Percentiles rank a stretch among this genome's conserved stretches.
phyloP scores from a whole-genome alignment of 2,329 filamentous ascomycete genomes.

The Cyanodermella asteris region DNA sequence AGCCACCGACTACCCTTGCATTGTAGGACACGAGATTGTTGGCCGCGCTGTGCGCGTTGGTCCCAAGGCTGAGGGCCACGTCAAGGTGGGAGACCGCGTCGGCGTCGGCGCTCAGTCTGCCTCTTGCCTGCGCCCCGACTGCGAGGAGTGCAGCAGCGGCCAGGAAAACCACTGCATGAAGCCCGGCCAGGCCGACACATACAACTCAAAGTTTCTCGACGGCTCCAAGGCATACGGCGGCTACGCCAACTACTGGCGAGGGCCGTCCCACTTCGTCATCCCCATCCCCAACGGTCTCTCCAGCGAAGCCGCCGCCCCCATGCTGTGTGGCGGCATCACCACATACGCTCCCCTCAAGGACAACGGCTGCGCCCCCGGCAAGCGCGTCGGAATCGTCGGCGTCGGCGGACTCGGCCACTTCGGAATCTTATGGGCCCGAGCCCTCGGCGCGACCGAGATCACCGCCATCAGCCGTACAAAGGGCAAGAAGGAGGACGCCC shows the following conservation, averaged over 20 bases:
- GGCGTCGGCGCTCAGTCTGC: constrained; percentile 39
- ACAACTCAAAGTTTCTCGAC: constrained; percentile 33
- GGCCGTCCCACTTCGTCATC: constrained; percentile 35
- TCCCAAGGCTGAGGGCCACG: constrained; percentile 5
- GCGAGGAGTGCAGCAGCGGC: constrained; percentile 18
- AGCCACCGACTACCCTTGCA: constrained; percentile 17
- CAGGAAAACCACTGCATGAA: constrained; percentile 20
- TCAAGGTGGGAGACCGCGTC: constrained; percentile 36
- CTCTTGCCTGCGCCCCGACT: constrained; percentile 26
- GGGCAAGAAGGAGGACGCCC: constrained; percentile 29
- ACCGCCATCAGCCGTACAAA: constrained; percentile 31
- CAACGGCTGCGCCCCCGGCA: constrained; percentile 44
- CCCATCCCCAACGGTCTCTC: constrained; percentile 30
- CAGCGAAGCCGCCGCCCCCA: constrained; percentile 36
- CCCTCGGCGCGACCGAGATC: constrained; percentile 43
- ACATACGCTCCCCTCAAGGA: constrained; percentile 46
- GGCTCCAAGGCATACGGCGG: constrained; percentile 47
- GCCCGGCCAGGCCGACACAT: constrained; percentile 32
- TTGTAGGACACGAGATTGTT: constrained; percentile 35
- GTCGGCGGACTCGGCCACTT: constrained; percentile 50
- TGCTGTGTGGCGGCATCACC: constrained; percentile 56
- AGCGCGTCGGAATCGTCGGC: constrained; percentile 20
- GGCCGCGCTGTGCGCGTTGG: constrained; percentile 35
- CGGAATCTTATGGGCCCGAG: constrained; percentile 45
- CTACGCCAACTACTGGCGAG: constrained; percentile 33